Evolutionary conservation across 257 asterid genomes (phyloP).

Genomic region (Henckelia pumila): DNA sequence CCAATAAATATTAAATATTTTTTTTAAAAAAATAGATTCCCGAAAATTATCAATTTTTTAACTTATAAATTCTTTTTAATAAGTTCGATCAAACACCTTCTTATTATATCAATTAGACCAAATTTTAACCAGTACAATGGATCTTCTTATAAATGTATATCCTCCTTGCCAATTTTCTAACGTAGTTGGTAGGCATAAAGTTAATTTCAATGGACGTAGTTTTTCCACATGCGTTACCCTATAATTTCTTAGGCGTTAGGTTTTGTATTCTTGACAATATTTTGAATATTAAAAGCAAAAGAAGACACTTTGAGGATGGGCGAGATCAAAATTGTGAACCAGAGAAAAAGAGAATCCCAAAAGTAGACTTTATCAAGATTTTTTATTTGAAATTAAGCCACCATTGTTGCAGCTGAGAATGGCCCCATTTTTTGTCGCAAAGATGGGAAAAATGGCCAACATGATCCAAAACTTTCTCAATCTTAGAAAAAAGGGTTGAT

Average conservation of each 20-base stretch:
- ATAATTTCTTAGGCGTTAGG: neutral
- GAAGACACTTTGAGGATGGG: neutral
- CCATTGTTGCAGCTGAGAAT: neutral
- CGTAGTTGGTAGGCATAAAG: neutral
- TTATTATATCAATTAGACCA: no score
- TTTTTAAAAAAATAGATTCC: no score
- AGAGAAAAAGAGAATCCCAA: neutral
- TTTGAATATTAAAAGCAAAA: no score
- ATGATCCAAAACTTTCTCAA: neutral
- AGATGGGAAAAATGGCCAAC: neutral
- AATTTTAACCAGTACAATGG: no score
- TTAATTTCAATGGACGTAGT: neutral
- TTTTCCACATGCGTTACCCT: neutral
- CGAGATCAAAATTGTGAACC: slow-evolving; percentile 1
- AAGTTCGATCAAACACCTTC: no score
- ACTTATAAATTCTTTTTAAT: no score
- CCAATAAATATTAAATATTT: no score
- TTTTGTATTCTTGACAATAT: no score
- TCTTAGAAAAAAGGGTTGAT: no score
- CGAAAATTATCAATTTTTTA: no score
- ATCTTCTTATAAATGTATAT: no score
- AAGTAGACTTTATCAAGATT: neutral
- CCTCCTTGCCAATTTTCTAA: no score
- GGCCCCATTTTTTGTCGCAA: neutral
- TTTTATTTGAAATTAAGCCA: neutral